These are phyloP conservation scores for Boletus pseudopeckii DNA, from an alignment of 768 basidiomycete species.

Conservation along the genomic window DNA sequence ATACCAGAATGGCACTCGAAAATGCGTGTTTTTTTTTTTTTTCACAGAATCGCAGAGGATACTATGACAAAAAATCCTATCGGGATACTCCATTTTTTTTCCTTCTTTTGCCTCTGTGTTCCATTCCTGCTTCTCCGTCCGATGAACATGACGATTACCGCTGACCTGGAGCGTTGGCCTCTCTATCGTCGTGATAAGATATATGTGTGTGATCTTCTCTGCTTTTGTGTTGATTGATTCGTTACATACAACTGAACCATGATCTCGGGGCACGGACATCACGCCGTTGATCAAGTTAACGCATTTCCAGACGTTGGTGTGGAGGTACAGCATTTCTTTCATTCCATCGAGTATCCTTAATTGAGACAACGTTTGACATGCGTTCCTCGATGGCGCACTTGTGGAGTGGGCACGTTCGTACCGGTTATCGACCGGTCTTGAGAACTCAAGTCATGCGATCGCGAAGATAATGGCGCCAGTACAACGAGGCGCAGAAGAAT, in stretches of 20 bases:
- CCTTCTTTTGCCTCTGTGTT: background rate
- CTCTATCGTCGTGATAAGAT: background rate
- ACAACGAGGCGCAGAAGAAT: background rate
- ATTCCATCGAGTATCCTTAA: background rate
- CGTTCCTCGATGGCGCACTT: background rate
- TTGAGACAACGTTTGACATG: background rate
- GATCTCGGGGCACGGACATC: background rate
- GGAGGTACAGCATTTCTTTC: background rate
- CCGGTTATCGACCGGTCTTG: background rate
- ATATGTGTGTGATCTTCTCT: background rate
- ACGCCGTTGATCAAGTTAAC: background rate
- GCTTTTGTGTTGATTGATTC: too few relatives aligned
- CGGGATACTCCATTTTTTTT: background rate
- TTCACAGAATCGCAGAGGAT: background rate
- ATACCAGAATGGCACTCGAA: background rate
- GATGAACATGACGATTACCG: conserved; percentile 1
- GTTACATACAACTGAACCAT: background rate
- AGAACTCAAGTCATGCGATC: too few relatives aligned
- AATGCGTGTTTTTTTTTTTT: background rate
- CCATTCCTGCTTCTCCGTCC: conserved; percentile 10
- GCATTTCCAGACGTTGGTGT: background rate
- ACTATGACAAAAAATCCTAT: conserved; percentile 1
- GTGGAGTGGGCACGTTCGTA: background rate
- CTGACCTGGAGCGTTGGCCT: background rate
- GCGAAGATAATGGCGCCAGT: background rate